These are phyloP conservation scores for Colletotrichum eleusines DNA, from an alignment of 2,329 filamentous ascomycete species.

Conservation along the genomic window DNA sequence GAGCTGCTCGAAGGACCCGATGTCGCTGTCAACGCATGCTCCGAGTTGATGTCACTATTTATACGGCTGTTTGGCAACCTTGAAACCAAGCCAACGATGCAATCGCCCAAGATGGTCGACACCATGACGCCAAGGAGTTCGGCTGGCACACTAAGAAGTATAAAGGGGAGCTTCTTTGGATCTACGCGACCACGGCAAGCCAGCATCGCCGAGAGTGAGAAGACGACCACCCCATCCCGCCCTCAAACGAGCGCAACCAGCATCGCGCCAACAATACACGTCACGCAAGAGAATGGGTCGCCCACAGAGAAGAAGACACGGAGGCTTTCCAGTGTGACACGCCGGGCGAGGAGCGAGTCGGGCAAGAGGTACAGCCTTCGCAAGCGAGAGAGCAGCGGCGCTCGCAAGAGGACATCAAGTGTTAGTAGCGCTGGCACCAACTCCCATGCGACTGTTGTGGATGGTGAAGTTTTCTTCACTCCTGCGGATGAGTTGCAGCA, in stretches of 20 bases:
- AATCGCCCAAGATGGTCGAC: constrained; percentile 57
- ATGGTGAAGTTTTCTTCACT: constrained; percentile 65
- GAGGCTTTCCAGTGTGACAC: constrained; percentile 52
- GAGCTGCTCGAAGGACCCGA: constrained; percentile 88
- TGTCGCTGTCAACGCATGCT: constrained; percentile 87
- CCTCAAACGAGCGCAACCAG: constrained; percentile 56
- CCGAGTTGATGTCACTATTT: constrained; percentile 87
- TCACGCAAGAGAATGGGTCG: constrained; percentile 74
- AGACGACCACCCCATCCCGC: constrained; percentile 49
- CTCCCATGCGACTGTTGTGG: constrained; percentile 57
- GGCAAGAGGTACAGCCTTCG: constrained; percentile 64
- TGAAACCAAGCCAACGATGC: constrained; percentile 60
- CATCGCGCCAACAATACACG: constrained; percentile 77
- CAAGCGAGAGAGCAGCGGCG: constrained; percentile 64
- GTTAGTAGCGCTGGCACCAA: constrained; percentile 54
- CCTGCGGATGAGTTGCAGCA: constrained; percentile 59
- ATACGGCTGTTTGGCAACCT: constrained; percentile 78
- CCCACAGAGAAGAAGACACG: constrained; percentile 52
- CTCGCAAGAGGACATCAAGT: constrained; percentile 57
- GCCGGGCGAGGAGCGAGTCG: constrained; percentile 59
- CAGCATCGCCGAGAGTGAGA: constrained; percentile 53
- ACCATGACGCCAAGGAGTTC: constrained; percentile 68
- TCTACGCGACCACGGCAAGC: constrained; percentile 59
- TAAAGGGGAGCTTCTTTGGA: constrained; percentile 84
- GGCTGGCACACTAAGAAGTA: constrained; percentile 76